Percentiles rank a stretch among this genome's conserved stretches.
Conservation (phyloP, 306 rosid species). For the Cicer pinnatifidum region DNA sequence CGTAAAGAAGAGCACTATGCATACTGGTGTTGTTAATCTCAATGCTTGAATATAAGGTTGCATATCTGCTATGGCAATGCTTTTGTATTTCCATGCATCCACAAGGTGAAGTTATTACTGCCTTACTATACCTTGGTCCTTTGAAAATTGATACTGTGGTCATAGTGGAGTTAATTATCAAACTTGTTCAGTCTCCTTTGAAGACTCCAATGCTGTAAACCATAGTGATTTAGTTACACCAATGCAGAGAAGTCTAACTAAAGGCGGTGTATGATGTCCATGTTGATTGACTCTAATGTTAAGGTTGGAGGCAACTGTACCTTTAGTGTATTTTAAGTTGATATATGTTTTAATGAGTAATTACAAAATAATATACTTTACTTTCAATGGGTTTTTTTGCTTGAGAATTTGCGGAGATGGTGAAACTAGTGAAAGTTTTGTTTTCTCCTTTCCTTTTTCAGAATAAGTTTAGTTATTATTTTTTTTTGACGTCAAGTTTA, state of each 20-base stretch:
- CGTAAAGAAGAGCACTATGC: conserved; percentile 91
- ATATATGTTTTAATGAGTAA: background rate
- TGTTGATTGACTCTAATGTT: conserved; percentile 47
- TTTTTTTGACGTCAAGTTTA: too few relatives aligned
- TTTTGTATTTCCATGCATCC: conserved; percentile 42
- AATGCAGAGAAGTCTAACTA: conserved; percentile 34
- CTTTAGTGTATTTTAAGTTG: background rate
- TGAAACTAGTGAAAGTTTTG: background rate
- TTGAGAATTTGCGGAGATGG: background rate
- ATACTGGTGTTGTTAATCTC: conserved; percentile 78
- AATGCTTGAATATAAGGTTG: conserved; percentile 22
- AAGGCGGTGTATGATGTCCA: conserved; percentile 13
- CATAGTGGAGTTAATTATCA: conserved; percentile 36
- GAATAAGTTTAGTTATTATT: background rate
- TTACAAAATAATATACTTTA: background rate
- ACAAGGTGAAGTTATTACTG: conserved; percentile 30
- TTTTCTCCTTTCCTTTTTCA: background rate
- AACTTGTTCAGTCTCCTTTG: conserved; percentile 26
- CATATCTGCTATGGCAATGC: conserved; percentile 37
- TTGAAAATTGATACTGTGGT: conserved; percentile 34
- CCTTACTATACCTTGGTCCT: conserved; percentile 31
- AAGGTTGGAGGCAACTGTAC: conserved; percentile 24
- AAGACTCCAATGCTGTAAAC: conserved; percentile 45
- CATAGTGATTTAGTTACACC: conserved; percentile 35
- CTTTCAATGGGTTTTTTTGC: conserved; percentile 3